These are phyloP conservation scores for Pugionium cornutum DNA, from an alignment of 345 rosid species.

Conservation along the genomic window DNA sequence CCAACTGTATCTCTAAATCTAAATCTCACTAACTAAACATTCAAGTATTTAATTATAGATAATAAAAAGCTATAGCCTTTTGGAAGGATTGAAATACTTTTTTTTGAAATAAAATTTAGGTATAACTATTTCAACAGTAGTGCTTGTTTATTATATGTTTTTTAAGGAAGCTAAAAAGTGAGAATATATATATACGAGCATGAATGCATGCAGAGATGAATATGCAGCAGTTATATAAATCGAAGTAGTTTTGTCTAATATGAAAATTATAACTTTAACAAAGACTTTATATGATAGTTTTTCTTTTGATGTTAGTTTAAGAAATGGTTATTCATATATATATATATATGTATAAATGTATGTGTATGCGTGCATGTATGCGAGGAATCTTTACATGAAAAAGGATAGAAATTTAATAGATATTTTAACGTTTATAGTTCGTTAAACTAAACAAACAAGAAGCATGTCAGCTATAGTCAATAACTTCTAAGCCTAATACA, in stretches of 20 bases:
- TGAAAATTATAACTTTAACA: no score
- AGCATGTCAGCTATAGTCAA: slow-evolving; percentile 34
- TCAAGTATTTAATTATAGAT: no score
- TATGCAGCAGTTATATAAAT: no score
- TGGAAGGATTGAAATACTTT: no score
- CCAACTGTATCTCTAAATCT: no score
- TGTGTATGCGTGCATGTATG: background rate
- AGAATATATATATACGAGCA: no score
- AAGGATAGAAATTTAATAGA: slow-evolving; percentile 2
- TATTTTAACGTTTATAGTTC: slow-evolving; percentile 19
- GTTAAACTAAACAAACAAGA: slow-evolving; percentile 33
- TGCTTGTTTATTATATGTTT: background rate
- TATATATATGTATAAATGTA: no score
- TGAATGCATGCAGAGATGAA: no score
- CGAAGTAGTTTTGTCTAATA: no score
- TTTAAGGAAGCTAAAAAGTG: background rate
- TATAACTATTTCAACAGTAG: background rate
- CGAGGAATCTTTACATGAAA: slow-evolving; percentile 8
- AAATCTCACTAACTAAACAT: no score
- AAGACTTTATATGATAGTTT: background rate
- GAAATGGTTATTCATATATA: background rate
- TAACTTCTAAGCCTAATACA: slow-evolving; percentile 3
- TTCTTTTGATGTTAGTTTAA: background rate
- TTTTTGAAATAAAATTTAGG: no score
- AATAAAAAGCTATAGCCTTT: no score